phyloP scores from a whole-genome alignment of 2,329 filamentous ascomycete genomes.

The Penicillium sp. region DNA sequence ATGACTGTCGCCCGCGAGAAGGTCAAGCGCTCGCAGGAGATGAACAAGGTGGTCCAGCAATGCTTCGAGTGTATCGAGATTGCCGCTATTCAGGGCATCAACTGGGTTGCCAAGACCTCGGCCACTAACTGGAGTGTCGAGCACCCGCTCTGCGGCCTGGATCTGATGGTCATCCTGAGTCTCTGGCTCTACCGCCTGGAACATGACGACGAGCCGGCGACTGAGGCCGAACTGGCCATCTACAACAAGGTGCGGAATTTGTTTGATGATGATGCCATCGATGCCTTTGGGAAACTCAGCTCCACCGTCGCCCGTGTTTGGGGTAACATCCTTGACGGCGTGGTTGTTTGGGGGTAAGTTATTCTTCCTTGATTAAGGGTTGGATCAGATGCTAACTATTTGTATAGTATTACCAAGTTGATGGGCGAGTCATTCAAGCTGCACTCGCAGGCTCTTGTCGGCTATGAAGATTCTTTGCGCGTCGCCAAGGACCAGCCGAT shows the following conservation, averaged over 20 bases:
- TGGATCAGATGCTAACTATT: slow-evolving; percentile 11
- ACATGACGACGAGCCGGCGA: slow-evolving; percentile 85
- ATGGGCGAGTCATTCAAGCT: slow-evolving; percentile 99
- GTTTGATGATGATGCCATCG: slow-evolving; percentile 83
- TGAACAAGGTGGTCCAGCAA: slow-evolving; percentile 98
- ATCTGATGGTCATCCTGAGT: slow-evolving; percentile 96
- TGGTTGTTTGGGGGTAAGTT: slow-evolving; percentile 94
- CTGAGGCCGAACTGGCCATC: slow-evolving; percentile 46
- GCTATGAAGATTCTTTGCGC: slow-evolving; percentile 74
- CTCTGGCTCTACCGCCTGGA: slow-evolving; percentile 98
- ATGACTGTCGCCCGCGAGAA: slow-evolving; percentile 94
- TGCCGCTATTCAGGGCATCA: slow-evolving; percentile 88
- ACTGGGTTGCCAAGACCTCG: slow-evolving; percentile 96
- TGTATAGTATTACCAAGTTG: slow-evolving; percentile 63
- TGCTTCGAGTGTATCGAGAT: slow-evolving; percentile 98
- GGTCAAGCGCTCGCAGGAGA: slow-evolving; percentile 92
- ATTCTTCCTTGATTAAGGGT: no score
- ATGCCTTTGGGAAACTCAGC: slow-evolving; percentile 82
- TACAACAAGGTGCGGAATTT: slow-evolving; percentile 76
- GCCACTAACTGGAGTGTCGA: slow-evolving; percentile 99
- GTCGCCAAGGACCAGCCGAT: slow-evolving; percentile 45
- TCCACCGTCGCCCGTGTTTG: slow-evolving; percentile 93
- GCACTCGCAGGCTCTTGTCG: slow-evolving; percentile 89
- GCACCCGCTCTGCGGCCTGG: slow-evolving; percentile 92
- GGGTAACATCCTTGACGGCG: slow-evolving; percentile 98